Evolutionary conservation across 192 early-diverging fungal species (phyloP).

Genomic region (Mortierella claussenii): DNA sequence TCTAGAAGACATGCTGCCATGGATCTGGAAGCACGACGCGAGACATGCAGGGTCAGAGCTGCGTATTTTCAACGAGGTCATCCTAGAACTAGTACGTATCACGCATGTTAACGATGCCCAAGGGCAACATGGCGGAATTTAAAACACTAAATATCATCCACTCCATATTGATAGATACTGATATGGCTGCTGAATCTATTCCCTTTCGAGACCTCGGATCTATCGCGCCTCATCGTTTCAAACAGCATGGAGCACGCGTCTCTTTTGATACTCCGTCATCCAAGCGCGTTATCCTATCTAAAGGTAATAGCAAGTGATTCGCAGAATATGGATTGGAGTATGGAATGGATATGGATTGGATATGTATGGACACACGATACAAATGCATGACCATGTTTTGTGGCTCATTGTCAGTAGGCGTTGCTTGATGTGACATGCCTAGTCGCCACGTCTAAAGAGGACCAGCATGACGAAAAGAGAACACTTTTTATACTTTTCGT

Average conservation of each 20-base stretch:
- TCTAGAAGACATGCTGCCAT: background rate
- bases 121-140: too few species aligned
- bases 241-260: background rate
- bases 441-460: background rate
- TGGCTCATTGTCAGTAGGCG: background rate
- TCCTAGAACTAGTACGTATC: background rate
- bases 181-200: background rate
- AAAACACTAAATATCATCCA: background rate
- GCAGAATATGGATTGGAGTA: background rate
- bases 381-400: background rate
- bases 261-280: background rate
- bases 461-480: background rate
- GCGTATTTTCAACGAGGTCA: background rate
- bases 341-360: too few species aligned
- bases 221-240: background rate
- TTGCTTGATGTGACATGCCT: background rate
- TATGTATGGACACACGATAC: too few species aligned
- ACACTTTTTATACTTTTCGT: background rate
- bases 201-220: background rate
- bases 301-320: background rate
- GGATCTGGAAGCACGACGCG: background rate
- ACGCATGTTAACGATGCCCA: too few species aligned
- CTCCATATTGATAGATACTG: background rate
- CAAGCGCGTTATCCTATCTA: background rate
- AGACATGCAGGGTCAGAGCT: background rate